Base-by-base conservation (phyloP, 805 yeast species). In the Ogataea sp. region DNA sequence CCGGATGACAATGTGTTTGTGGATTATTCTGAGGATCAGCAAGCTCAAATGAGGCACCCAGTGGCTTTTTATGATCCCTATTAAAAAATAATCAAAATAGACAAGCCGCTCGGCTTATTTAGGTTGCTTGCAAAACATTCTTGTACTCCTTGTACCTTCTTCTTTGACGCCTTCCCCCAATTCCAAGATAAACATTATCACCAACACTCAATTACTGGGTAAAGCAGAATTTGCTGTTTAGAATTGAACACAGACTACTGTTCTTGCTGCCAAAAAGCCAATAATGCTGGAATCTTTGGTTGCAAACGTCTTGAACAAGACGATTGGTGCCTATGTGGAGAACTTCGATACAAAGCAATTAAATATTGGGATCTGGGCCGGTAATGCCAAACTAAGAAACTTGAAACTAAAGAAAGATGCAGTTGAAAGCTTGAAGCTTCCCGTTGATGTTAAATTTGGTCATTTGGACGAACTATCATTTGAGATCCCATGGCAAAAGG, bases 301-400 rank as follows among this genome's bases (percentile, higher is more conserved):
- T 13, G 84, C 86, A 14, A 70, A 71, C 32, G 64, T 80, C 30
- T 65, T 80, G 43, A 80, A 80, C 54, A 55, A 82, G 46, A 69
- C 79, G 42, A 56, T 80, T 50, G 87, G 87, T 2, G 68, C 77
- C 24, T 87, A 88, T 58, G 88, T 90, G 36, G 95, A 94, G 62
- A 85, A 94, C 61, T 93, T 93, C 59, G 98, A 93, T 63, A 88
- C 97, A 15, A 85, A 84, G 49, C 96, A 93, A 55, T 66, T 93
- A 52, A 89, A 93, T 51, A 89, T 93, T 40, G 98, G 97, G 5
- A 88, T 93, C 26, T 89, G 97, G 96, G 78, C 88, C 52, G 99
- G 99, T 28, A 97, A 93, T 66, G 97, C 89, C 24, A 85, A 85
- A 56, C 67, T 93, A 39, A 72, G 71, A 45, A 80, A 89, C 56